A percentile compares a stretch with the other conserved stretches of the same genome.
Conservation (phyloP, 106 monocot species). For the Acorus calamus region DNA sequence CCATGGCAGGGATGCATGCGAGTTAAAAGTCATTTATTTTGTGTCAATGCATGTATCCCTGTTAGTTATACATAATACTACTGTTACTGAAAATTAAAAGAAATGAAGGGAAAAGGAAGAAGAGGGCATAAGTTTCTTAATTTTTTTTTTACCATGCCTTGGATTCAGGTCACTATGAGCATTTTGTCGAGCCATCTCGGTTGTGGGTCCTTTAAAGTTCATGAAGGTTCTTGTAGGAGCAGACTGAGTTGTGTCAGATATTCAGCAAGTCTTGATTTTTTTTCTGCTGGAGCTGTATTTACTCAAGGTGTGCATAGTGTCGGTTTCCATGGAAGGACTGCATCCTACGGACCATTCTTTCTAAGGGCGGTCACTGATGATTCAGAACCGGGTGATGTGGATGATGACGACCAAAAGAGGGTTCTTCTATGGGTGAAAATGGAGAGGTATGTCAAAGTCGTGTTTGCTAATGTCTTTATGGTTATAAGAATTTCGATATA, state of each 20-base stretch:
- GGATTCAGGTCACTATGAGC: constrained; percentile 47
- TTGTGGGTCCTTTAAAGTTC: constrained; percentile 16
- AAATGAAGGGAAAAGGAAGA: no score
- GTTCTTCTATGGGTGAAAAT: constrained; percentile 13
- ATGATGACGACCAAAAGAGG: constrained; percentile 31
- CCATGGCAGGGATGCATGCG: no score
- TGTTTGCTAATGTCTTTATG: background rate
- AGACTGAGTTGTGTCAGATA: constrained; percentile 25
- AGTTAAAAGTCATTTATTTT: no score
- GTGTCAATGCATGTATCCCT: no score
- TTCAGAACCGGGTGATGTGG: constrained; percentile 25
- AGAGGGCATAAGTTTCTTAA: no score
- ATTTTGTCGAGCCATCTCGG: constrained; percentile 32
- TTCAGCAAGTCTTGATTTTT: constrained; percentile 23
- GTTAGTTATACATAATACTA: no score
- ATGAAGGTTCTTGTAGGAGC: constrained; percentile 23
- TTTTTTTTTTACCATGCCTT: background rate
- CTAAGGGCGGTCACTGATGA: constrained; percentile 39
- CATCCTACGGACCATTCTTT: constrained; percentile 8
- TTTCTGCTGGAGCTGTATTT: constrained; percentile 21
- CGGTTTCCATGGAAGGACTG: constrained; percentile 11
- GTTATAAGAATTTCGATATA: no score
- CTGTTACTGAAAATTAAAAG: no score
- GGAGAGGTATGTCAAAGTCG: constrained; percentile 14
- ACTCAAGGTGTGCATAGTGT: constrained; percentile 16